Percentiles rank a stretch among this genome's conserved stretches.
phyloP scores from a whole-genome alignment of 768 basidiomycete genomes.

The Trametes cubensis region DNA sequence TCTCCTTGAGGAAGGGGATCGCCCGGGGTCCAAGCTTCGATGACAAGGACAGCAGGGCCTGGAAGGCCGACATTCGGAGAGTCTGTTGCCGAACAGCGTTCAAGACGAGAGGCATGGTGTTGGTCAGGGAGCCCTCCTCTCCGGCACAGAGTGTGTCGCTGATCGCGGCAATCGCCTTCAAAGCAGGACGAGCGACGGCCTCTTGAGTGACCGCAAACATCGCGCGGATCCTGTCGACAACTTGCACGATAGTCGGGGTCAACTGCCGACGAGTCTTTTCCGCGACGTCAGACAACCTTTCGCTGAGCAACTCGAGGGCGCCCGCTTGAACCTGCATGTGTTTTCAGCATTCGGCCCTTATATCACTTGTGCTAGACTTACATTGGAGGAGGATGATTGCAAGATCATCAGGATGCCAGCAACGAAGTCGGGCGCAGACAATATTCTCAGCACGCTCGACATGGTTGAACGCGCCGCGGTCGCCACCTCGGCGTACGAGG shows the following conservation, averaged over 20 bases:
- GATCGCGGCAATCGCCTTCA: slow-evolving; percentile 63
- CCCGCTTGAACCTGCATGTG: slow-evolving; percentile 58
- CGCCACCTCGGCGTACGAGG: slow-evolving; percentile 42
- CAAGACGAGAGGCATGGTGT: slow-evolving; percentile 62
- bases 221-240: slow-evolving; percentile 52
- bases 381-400: slow-evolving; percentile 52
- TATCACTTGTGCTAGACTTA: slow-evolving; percentile 35
- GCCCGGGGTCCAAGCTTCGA: slow-evolving; percentile 81
- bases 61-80: slow-evolving; percentile 47
- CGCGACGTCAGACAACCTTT: slow-evolving; percentile 65
- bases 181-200: slow-evolving; percentile 47
- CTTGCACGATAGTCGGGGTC: slow-evolving; percentile 51
- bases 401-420: slow-evolving; percentile 52
- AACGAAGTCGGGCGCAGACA: slow-evolving; percentile 75
- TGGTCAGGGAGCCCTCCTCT: slow-evolving; percentile 68
- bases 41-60: slow-evolving; percentile 63
- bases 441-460: slow-evolving; percentile 56
- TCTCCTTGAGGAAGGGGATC: slow-evolving; percentile 80
- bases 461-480: slow-evolving; percentile 54
- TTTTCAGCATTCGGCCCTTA: too few relatives aligned
- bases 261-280: slow-evolving; percentile 55
- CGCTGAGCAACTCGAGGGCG: slow-evolving; percentile 69
- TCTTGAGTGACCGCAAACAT: slow-evolving; percentile 49
- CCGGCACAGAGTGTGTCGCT: slow-evolving; percentile 57
- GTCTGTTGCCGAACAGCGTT: slow-evolving; percentile 46